phyloP scores from a whole-genome alignment of 345 rosid species.

The Arabis hirsuta region DNA sequence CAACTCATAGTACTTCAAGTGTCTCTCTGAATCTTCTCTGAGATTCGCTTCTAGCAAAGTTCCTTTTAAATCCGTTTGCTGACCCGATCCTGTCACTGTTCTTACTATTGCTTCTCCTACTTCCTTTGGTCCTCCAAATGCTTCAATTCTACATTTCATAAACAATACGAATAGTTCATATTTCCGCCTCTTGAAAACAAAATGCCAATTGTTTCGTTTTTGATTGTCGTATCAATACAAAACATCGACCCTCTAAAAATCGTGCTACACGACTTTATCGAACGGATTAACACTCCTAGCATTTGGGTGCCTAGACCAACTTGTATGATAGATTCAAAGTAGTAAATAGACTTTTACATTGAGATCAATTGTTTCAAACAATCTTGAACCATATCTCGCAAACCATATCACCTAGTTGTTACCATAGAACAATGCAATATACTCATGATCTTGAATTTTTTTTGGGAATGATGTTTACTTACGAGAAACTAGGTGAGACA shows the following conservation, averaged over 20 bases:
- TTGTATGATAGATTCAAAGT: not conserved
- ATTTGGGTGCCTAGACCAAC: not conserved
- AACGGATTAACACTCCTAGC: not conserved
- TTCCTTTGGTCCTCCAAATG: conserved; percentile 83
- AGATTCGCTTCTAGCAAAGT: conserved; percentile 57
- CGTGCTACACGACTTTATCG: not conserved
- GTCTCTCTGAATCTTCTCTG: conserved; percentile 55
- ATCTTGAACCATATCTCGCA: too few species aligned
- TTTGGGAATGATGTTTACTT: conserved; percentile 40
- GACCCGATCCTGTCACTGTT: conserved; percentile 59
- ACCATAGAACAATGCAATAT: not conserved
- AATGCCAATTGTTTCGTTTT: not conserved
- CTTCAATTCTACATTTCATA: conserved; percentile 60
- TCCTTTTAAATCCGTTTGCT: conserved; percentile 57
- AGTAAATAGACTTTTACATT: not conserved
- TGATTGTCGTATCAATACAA: not conserved
- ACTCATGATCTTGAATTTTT: not conserved
- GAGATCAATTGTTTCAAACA: not conserved
- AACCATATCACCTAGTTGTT: too few species aligned
- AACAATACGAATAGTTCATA: not conserved
- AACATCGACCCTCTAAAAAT: not conserved
- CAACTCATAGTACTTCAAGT: conserved; percentile 65
- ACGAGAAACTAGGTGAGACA: conserved; percentile 78
- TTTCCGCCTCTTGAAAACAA: not conserved
- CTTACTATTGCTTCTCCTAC: conserved; percentile 76